Evolutionary conservation across 768 basidiomycete genomes (phyloP).

Genomic region (Sporobolomyces pararoseus): DNA sequence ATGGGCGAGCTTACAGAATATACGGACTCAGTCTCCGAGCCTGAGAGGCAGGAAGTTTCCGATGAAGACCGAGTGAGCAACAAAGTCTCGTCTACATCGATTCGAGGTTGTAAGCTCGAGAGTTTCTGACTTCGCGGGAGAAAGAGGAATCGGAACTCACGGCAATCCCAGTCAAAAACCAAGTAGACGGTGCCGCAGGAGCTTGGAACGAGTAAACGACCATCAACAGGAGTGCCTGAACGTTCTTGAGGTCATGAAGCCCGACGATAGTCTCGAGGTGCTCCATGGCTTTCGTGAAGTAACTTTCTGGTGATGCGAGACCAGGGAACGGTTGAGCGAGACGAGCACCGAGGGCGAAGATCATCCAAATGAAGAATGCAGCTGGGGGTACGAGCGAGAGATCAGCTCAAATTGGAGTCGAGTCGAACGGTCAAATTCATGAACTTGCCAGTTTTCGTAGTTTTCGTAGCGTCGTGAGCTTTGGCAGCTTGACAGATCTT

Average conservation of each 20-base stretch:
- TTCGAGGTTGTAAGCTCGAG: not conserved
- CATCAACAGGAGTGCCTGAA: conserved; percentile 42
- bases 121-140: not conserved
- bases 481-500: conserved; percentile 13
- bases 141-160: conserved; percentile 12
- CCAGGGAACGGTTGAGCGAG: conserved; percentile 42
- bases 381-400: not conserved
- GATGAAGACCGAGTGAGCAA: conserved; percentile 45
- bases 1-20: conserved; percentile 8
- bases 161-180: conserved; percentile 45
- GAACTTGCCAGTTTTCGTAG: conserved; percentile 5
- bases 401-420: not conserved
- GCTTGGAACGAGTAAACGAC: conserved; percentile 33
- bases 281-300: conserved; percentile 46
- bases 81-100: conserved; percentile 35
- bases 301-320: conserved; percentile 41
- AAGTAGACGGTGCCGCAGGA: conserved; percentile 24
- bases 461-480: conserved; percentile 1
- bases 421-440: not conserved
- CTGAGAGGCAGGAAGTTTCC: conserved; percentile 9
- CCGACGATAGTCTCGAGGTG: conserved; percentile 46
- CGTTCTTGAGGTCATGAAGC: conserved; percentile 46
- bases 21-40: conserved; percentile 19
- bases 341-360: conserved; percentile 31
- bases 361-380: conserved; percentile 34